Base-by-base conservation (phyloP, 768 basidiomycete species). In the Xerocomellus intermedius region DNA sequence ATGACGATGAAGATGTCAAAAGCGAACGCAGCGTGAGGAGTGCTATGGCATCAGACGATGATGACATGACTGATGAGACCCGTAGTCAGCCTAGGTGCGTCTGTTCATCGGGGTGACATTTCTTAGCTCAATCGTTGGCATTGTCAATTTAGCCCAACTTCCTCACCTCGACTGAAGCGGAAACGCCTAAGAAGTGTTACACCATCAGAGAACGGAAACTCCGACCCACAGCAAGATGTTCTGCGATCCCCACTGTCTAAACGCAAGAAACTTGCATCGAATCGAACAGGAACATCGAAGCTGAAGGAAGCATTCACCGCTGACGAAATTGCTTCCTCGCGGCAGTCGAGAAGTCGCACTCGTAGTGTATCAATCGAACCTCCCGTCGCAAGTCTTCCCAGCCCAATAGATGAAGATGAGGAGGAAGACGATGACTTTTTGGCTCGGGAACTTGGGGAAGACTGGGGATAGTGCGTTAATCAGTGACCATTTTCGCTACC, bases 401-500 rank as follows among this genome's bases (percentile, higher is more conserved):
- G 64, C 52, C 60, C 64, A 4, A 69, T 76, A 0, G 81, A 78
- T 0, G 82, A 81, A 3, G 80, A 77, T 0, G 83, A 83, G 1
- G 79, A 81, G 2, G 87, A 88, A 5, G 87, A 88, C 1, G 88
- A 89, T 39, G 89, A 91, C 66, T 90, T 90, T 66, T 74, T 91
- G n/a, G 84, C 88, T n/a, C 78, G 85, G 37, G 90, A 87, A 64
- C 74, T 91, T 60, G 87, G 83, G 65, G 86, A 86, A 66, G 88
- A 90, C 56, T 82, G 79, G 82, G 85, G 87, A 82, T 91, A 84
- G 71, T 61, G 16, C 36, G 12, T 45, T 17, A 4, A 24, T 28
- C 33, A 50, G 57, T 36, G 44, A 48, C 48, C 14, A 21, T 54
- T 35, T 48, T 42, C 21, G 35, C 33, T 48, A 46, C 50, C 22